A percentile compares a stretch with the other conserved stretches of the same genome.
phyloP scores from a whole-genome alignment of 2,329 filamentous ascomycete species.

The Diplodia scrobiculata region DNA sequence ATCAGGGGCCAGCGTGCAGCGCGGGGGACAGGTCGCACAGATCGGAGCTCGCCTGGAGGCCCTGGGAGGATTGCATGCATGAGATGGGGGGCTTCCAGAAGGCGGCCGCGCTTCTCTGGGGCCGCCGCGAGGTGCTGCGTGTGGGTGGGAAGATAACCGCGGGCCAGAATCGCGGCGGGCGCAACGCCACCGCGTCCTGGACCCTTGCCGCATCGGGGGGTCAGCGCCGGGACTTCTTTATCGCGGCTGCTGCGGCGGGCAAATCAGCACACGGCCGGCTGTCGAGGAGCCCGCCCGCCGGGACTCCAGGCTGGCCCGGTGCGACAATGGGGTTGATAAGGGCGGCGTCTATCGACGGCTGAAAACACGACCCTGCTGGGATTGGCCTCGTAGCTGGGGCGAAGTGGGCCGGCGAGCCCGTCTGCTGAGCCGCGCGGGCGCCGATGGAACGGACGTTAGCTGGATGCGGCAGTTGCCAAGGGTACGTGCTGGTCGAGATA shows the following conservation, averaged over 20 bases:
- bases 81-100: conserved; percentile 23
- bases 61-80: conserved; percentile 9
- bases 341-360: conserved; percentile 7
- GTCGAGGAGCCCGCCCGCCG: not conserved
- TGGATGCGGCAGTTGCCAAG: conserved; percentile 26
- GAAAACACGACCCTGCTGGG: not conserved
- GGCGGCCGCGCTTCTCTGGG: not conserved
- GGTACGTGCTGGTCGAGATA: conserved; percentile 12
- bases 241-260: not conserved
- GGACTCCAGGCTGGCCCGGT: conserved; percentile 7
- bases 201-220: conserved; percentile 4
- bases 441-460: conserved; percentile 27
- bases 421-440: conserved; percentile 2
- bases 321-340: conserved; percentile 22
- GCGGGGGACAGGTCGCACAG: not conserved
- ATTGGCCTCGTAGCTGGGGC: not conserved
- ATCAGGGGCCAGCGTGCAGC: not conserved
- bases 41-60: conserved; percentile 12
- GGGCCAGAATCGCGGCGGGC: conserved; percentile 22
- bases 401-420: conserved; percentile 20
- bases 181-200: conserved; percentile 4
- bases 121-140: not conserved
- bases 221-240: conserved; percentile 23
- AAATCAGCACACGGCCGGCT: conserved; percentile 8
- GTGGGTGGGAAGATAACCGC: conserved; percentile 3